A percentile compares a stretch with the other conserved stretches of the same genome.
Conservation (phyloP, 208 protist species). For the Strigomonas culicis region DNA sequence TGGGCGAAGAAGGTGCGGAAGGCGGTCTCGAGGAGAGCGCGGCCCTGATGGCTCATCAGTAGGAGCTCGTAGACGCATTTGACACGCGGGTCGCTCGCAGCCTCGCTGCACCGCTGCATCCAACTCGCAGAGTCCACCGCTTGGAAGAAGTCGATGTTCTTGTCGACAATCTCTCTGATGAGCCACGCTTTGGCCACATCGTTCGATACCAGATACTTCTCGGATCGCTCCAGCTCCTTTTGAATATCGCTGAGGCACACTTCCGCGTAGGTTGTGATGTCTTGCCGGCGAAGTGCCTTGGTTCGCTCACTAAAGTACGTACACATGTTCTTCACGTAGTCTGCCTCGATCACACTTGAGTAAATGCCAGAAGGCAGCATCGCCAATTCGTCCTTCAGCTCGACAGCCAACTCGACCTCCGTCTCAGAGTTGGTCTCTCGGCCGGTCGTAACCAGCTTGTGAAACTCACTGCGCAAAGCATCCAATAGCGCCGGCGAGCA, state of each 20-base stretch:
- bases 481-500: constrained; percentile 14
- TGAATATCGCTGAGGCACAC: constrained; percentile 19
- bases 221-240: constrained; percentile 20
- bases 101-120: constrained; percentile 8
- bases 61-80: constrained; percentile 22
- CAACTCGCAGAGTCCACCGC: constrained; percentile 1
- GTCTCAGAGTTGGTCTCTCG: constrained; percentile 1
- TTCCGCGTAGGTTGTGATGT: constrained; percentile 17
- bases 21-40: constrained; percentile 19
- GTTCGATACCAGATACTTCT: constrained; percentile 26
- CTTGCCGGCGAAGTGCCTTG: neutral
- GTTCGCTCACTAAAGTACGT: constrained; percentile 21
- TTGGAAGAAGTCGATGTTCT: constrained; percentile 21
- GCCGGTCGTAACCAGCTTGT: constrained; percentile 19
- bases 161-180: constrained; percentile 25
- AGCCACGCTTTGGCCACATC: constrained; percentile 21
- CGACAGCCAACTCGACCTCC: constrained; percentile 16
- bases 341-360: constrained; percentile 24
- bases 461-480: constrained; percentile 20
- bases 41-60: constrained; percentile 22
- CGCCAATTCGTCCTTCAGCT: constrained; percentile 39
- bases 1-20: constrained; percentile 11
- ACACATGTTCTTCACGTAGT: constrained; percentile 33
- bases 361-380: constrained; percentile 46
- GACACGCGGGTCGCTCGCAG: constrained; percentile 11